Evolutionary conservation across 2,329 filamentous ascomycete genomes (phyloP).

Genomic region (Beauveria bassiana): DNA sequence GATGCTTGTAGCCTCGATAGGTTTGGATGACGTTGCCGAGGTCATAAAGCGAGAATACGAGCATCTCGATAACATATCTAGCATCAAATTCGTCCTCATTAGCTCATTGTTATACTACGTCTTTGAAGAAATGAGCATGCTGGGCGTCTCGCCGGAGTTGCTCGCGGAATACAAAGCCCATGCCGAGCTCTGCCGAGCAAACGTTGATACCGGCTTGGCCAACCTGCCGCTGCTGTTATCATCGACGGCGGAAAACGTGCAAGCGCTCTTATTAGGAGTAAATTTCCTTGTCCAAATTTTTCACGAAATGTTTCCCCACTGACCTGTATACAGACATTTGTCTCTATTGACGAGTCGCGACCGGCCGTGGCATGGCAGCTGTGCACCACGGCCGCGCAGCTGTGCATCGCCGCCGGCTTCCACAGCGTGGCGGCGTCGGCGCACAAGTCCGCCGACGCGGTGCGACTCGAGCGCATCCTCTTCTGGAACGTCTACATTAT

Average conservation of each 20-base stretch:
- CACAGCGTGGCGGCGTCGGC: slow-evolving; percentile 36
- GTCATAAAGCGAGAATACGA: slow-evolving; percentile 44
- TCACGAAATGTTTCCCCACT: not conserved
- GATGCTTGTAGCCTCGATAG: slow-evolving; percentile 41
- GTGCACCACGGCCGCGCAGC: slow-evolving; percentile 47
- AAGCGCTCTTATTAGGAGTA: slow-evolving; percentile 51
- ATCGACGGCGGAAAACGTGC: slow-evolving; percentile 44
- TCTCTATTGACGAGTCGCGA: slow-evolving; percentile 53
- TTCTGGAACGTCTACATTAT: slow-evolving; percentile 49
- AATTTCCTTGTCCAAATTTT: slow-evolving; percentile 16
- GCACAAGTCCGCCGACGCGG: slow-evolving; percentile 24
- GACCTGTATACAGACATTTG: slow-evolving; percentile 37
- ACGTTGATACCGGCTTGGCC: slow-evolving; percentile 41
- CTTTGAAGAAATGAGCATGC: slow-evolving; percentile 37
- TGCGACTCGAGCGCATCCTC: slow-evolving; percentile 31
- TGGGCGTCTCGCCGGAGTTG: slow-evolving; percentile 24
- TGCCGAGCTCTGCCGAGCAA: slow-evolving; percentile 35
- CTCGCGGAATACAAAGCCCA: slow-evolving; percentile 31
- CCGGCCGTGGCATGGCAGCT: slow-evolving; percentile 58
- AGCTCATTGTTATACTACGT: slow-evolving; percentile 42
- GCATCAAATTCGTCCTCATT: slow-evolving; percentile 42
- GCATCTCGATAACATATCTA: slow-evolving; percentile 40
- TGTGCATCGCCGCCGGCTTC: slow-evolving; percentile 56
- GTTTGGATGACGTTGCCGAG: slow-evolving; percentile 40
- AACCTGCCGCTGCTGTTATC: slow-evolving; percentile 50